Evolutionary conservation across 2,329 filamentous ascomycete genomes (phyloP), one percentile per base, ranked within the genome.

Genomic region (Byssothecium circinans): DNA sequence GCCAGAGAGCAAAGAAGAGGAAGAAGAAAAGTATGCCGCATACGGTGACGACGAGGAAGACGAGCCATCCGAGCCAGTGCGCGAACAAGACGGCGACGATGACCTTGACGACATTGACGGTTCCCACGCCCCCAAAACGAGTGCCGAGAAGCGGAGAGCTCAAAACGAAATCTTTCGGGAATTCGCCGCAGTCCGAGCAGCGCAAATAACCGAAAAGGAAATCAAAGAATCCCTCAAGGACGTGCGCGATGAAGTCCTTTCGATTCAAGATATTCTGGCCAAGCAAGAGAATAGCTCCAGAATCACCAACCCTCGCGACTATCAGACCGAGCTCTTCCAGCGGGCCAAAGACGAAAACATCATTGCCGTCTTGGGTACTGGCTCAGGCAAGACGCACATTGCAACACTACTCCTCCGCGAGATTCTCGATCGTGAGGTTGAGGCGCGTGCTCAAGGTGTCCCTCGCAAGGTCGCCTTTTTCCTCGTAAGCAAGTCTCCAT

Each of bases 361-460:
- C 7, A 95, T 99, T 57, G 91, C 94, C 1, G 94, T 99, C 1
- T 79, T 97, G 1, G 91, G 95, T 62, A 96, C 92, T n/a, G 90
- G 94, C 11, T 91, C 90, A 3, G 94, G 94, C 2, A 99, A 99
- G 73, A 99, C 94, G 0, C 77, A 96, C n/a, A 96, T 99, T 58
- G 91, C 94, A 0, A 91, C 89, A 1, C 79, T 97, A 2, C 78
- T 99, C 4, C 79, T 97, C 19, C 83, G 85, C 32, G 82, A 95
- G 67, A 79, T 83, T 8, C 79, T 97, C 23, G 83, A 90, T 32
- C 76, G 86, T 49, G 94, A 99, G 67, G 73, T 96, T 1, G 84
- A 89, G 52, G 75, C 83, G 54, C 82, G 91, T 32, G 79, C 76
- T 0, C 61, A 72, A 2, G 87, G 86, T 2, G 77, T 78, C n/a